Evolutionary conservation across 129 eudicot genomes (phyloP).

Genomic region (Saussurea involucrata): DNA sequence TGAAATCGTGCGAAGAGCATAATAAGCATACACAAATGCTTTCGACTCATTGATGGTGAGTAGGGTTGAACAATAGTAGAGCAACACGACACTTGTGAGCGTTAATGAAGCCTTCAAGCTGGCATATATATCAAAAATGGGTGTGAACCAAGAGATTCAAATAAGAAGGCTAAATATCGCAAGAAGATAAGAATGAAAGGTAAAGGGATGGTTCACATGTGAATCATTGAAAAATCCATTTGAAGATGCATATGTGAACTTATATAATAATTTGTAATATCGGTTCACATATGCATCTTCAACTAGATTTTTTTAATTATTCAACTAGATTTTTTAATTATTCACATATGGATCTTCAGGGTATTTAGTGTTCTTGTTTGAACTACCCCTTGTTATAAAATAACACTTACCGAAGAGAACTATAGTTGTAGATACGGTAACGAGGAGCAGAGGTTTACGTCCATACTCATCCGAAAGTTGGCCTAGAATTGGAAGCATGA

Average conservation of each 20-base stretch:
- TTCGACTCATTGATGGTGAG: slow-evolving; percentile 72
- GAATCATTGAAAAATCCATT: not conserved
- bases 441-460: slow-evolving; percentile 87
- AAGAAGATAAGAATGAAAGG: not conserved
- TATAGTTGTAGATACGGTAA: slow-evolving; percentile 77
- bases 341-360: not conserved
- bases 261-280: not conserved
- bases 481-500: slow-evolving; percentile 84
- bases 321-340: no score
- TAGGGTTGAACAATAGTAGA: slow-evolving; percentile 49
- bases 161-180: not conserved
- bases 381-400: not conserved
- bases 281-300: not conserved
- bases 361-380: not conserved
- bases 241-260: not conserved
- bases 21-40: slow-evolving; percentile 80
- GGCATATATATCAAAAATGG: not conserved
- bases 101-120: not conserved
- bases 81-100: slow-evolving; percentile 13
- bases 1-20: slow-evolving; percentile 74
- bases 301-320: not conserved
- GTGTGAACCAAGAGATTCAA: not conserved
- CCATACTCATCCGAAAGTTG: slow-evolving; percentile 93
- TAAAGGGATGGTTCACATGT: not conserved
- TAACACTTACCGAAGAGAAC: slow-evolving; percentile 67